Conservation (phyloP, 75 land plant species). For the Cupressus sempervirens region DNA sequence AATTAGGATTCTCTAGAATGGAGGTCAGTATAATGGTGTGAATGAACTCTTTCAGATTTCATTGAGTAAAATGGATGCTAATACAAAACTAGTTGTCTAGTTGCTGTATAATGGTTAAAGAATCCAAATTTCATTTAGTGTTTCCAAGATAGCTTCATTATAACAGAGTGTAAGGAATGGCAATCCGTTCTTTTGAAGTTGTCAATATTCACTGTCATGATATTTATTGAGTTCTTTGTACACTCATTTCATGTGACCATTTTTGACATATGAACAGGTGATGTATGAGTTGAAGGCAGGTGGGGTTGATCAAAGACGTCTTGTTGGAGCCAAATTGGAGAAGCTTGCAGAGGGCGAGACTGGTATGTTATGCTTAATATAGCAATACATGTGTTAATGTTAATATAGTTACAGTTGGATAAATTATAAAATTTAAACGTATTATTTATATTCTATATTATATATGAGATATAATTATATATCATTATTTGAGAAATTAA, state of each 20-base stretch:
- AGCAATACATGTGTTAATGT: background rate
- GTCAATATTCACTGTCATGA: background rate
- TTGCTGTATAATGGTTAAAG: background rate
- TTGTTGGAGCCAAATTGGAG: conserved; percentile 95
- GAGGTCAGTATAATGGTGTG: background rate
- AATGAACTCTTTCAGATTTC: background rate
- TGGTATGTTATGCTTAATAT: conserved; percentile 33
- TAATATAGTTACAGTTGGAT: no score
- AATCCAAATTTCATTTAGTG: background rate
- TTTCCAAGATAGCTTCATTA: background rate
- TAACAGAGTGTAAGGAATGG: background rate
- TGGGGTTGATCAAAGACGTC: conserved; percentile 86
- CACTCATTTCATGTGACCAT: background rate
- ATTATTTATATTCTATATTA: no score
- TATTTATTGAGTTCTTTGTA: background rate
- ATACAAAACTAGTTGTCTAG: background rate
- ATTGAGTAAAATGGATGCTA: background rate
- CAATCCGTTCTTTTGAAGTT: background rate
- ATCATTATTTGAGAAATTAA: no score
- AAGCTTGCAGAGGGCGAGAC: conserved; percentile 98
- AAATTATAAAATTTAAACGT: no score
- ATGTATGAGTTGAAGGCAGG: conserved; percentile 95
- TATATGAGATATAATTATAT: no score
- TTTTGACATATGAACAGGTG: conserved; percentile 36
- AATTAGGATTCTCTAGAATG: background rate